These are phyloP conservation scores for Erigeron canadensis DNA, from an alignment of 129 eudicot genomes.

Conservation along the genomic window DNA sequence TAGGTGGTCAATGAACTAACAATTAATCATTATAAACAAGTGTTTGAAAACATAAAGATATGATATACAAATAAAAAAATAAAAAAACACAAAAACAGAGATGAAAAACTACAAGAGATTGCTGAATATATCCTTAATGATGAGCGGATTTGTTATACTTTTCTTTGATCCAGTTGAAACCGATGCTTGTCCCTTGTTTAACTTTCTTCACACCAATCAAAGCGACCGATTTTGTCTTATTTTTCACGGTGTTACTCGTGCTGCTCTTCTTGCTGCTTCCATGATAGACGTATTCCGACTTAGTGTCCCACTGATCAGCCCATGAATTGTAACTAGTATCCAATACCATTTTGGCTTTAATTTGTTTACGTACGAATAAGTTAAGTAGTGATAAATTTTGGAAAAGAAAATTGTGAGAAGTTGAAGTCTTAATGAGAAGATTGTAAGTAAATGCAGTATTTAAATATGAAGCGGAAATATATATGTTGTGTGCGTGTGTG, in stretches of 20 bases:
- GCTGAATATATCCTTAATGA: too few species aligned
- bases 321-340: constrained; percentile 40
- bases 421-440: background rate
- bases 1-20: too few species aligned
- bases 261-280: constrained; percentile 26
- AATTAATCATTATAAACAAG: too few species aligned
- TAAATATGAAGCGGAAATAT: too few species aligned
- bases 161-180: constrained; percentile 38
- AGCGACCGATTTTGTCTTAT: constrained; percentile 36
- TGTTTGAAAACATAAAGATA: too few species aligned
- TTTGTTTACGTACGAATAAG: too few species aligned
- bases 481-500: too few species aligned
- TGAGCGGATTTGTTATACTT: constrained; percentile 30
- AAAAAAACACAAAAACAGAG: too few species aligned
- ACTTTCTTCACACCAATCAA: constrained; percentile 36
- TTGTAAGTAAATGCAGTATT: background rate
- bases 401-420: too few species aligned
- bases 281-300: constrained; percentile 30
- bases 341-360: constrained; percentile 21
- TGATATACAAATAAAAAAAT: too few species aligned
- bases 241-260: constrained; percentile 11
- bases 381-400: background rate
- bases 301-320: constrained; percentile 50
- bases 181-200: constrained; percentile 34
- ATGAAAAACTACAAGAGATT: too few species aligned